Percentiles rank a stretch among this genome's conserved stretches.
Conservation (phyloP, 768 basidiomycete species). For the Fomitopsis pulvina region DNA sequence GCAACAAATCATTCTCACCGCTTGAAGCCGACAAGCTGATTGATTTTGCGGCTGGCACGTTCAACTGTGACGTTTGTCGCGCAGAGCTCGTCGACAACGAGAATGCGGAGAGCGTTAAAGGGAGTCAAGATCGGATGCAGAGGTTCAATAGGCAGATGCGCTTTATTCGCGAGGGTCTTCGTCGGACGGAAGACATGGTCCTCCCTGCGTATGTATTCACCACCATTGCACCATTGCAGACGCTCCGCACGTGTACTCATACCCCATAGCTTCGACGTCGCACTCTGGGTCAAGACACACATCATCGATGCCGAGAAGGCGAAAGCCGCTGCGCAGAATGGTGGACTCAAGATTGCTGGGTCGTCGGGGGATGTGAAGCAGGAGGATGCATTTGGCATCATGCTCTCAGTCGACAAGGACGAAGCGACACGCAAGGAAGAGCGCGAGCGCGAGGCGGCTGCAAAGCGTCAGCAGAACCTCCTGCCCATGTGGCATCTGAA, state of each 20-base stretch:
- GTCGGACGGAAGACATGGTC: conserved; percentile 83
- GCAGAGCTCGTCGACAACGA: conserved; percentile 89
- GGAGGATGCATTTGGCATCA: conserved; percentile 77
- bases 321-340: conserved; percentile 36
- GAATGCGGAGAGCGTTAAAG: conserved; percentile 75
- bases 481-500: conserved; percentile 94
- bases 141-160: conserved; percentile 89
- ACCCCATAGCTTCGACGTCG: conserved; percentile 66
- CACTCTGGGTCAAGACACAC: conserved; percentile 73
- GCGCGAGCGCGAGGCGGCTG: conserved; percentile 74
- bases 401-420: conserved; percentile 87
- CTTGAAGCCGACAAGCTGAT: conserved; percentile 83
- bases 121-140: conserved; percentile 93
- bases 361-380: conserved; percentile 48
- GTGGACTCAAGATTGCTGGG: conserved; percentile 70
- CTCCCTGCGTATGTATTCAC: conserved; percentile 55
- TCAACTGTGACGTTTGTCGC: conserved; percentile 85
- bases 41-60: conserved; percentile 56
- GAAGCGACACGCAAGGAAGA: conserved; percentile 67
- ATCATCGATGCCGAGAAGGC: conserved; percentile 52
- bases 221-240: not conserved
- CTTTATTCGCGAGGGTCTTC: conserved; percentile 79
- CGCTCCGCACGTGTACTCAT: not conserved
- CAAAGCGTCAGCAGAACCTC: conserved; percentile 85
- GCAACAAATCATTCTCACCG: conserved; percentile 76